Base-by-base conservation (phyloP, 345 rosid species). In the Rhodomyrtus tomentosa region DNA sequence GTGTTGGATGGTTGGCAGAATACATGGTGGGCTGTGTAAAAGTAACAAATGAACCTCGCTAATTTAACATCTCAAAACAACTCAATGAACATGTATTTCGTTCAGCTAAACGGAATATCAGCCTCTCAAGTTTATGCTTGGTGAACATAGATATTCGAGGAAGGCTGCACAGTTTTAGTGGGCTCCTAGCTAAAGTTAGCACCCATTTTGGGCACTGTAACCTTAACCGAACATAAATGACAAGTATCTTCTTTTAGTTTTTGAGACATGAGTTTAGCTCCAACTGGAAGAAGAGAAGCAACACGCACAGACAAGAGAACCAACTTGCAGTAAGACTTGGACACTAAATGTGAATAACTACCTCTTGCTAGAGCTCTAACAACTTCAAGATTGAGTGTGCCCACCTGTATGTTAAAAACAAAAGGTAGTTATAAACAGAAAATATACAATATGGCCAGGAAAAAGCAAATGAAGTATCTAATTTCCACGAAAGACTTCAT, bases 311-410 rank as follows among this genome's bases (percentile, higher is more conserved):
- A 62, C 42, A 62, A 62, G 21, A 62, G 42, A 62, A 62, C 42
- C 36, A 62, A 22, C 42, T 20, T 32, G 76, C 76, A 62, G 76
- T 62, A 62, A 62, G 32, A 62, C 11, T 62, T 62, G 42, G 24
- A 62, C 76, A 32, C 24, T 8, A 62, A 62, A 16, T 62, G 42
- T 62, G 76, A n/a, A 56, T 29, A 49, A 58, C 45, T 86, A 94
- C 99, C 99, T 92, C 95, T 89, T 22, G 99, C 98, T 40, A 96
- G 93, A 50, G 95, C 95, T 91, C 98, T 92, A 85, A 96, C 98
- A 85, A 96, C 92, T 88, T 95, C 96, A 87, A 95, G 98, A 89
- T 96, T 95, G 76, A 96, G 97, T 68, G 87, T 92, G 49, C 94
- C 90, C 73, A 96, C 99, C 99, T 96, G 94, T 86, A 83, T 22